Evolutionary conservation across 257 asterid species (phyloP).

Genomic region (Solanum pinnatisectum): DNA sequence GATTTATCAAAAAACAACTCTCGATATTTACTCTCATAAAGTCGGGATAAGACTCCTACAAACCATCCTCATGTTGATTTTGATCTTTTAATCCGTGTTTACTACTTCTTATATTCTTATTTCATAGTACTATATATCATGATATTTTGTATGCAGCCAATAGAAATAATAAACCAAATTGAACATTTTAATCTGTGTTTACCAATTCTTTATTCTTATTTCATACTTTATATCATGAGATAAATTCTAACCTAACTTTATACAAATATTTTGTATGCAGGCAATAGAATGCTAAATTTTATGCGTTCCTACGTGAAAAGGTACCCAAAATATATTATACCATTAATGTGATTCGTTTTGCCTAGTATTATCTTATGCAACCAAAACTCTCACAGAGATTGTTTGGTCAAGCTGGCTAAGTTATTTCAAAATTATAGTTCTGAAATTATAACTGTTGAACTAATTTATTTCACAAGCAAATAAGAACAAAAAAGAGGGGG

Average conservation of each 20-base stretch:
- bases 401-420: not conserved
- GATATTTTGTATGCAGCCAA: not conserved
- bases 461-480: too few relatives aligned
- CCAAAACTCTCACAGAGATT: not conserved
- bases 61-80: not conserved
- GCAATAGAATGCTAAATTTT: not conserved
- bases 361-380: not conserved
- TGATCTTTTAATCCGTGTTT: not conserved
- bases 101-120: too few relatives aligned
- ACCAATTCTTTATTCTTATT: not conserved
- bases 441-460: too few relatives aligned
- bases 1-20: not conserved
- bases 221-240: not conserved
- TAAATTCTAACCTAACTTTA: not conserved
- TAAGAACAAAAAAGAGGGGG: not conserved
- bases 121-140: not conserved
- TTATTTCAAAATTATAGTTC: too few relatives aligned
- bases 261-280: not conserved
- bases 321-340: not conserved
- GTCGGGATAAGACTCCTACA: not conserved
- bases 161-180: not conserved
- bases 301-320: not conserved
- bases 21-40: not conserved
- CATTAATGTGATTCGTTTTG: not conserved
- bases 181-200: not conserved